Evolutionary conservation across 176 grass and related monocot species (phyloP).

Genomic region (Puya raimondii): DNA sequence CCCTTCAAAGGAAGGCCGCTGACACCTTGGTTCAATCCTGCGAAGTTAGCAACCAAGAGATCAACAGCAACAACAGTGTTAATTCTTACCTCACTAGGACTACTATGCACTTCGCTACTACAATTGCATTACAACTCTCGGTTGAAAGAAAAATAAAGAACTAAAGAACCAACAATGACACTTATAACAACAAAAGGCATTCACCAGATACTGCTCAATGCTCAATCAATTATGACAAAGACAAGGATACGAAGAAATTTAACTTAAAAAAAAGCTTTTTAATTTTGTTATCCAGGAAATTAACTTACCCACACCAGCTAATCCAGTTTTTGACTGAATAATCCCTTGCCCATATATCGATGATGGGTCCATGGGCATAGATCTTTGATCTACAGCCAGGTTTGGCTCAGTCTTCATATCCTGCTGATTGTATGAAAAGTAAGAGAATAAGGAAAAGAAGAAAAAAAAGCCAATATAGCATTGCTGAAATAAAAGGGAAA

Average conservation of each 20-base stretch:
- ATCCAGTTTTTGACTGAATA: constrained; percentile 87
- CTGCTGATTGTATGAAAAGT: constrained; percentile 34
- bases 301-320: constrained; percentile 55
- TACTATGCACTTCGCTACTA: no score
- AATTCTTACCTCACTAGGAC: not conserved
- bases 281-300: constrained; percentile 2
- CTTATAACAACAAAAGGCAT: no score
- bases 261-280: not conserved
- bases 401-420: constrained; percentile 84
- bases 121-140: no score
- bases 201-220: no score
- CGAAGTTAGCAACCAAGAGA: constrained; percentile 20
- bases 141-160: no score
- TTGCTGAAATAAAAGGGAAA: not conserved
- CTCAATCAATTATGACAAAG: not conserved
- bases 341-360: constrained; percentile 80
- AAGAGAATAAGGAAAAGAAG: constrained; percentile 3
- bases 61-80: not conserved
- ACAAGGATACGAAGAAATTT: not conserved
- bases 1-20: constrained; percentile 93
- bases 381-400: constrained; percentile 71
- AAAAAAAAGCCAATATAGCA: constrained; percentile 6
- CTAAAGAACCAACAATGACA: no score
- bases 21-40: constrained; percentile 91
- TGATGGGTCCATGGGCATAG: constrained; percentile 86